These are phyloP conservation scores for Maudiozyma pseudohumilis DNA, from an alignment of 805 yeast species.

Conservation along the genomic window DNA sequence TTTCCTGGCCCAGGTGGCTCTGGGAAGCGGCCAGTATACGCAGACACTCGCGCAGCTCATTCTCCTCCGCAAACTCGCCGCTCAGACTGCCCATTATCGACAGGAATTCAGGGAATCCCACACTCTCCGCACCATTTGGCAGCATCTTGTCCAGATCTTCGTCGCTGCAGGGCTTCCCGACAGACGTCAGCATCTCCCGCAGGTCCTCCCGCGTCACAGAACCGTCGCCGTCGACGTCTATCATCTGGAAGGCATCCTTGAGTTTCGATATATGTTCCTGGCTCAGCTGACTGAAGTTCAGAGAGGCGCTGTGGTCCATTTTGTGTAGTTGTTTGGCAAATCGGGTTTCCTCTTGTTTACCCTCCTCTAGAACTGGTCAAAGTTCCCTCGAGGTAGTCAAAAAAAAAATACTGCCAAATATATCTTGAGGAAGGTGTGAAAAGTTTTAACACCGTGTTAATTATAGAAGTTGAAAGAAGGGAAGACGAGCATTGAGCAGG, in stretches of 20 bases:
- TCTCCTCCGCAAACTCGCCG: conserved; percentile 39
- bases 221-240: conserved; percentile 79
- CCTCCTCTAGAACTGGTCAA: too few relatives aligned
- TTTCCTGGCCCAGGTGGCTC: too few relatives aligned
- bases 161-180: conserved; percentile 39
- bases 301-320: conserved; percentile 24
- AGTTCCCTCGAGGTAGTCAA: neutral
- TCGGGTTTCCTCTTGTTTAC: neutral
- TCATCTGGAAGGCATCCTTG: conserved; percentile 64
- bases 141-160: conserved; percentile 44
- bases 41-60: conserved; percentile 52
- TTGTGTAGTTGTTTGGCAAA: neutral
- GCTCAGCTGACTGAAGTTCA: conserved; percentile 37
- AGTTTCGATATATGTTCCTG: conserved; percentile 55
- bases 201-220: conserved; percentile 47
- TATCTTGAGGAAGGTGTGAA: too few relatives aligned
- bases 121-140: conserved; percentile 10
- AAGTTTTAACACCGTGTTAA: too few relatives aligned
- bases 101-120: conserved; percentile 59
- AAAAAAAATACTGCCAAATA: too few relatives aligned
- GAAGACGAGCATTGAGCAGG: too few relatives aligned
- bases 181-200: conserved; percentile 39
- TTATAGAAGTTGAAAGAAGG: too few relatives aligned
- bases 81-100: conserved; percentile 51
- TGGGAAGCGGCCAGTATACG: conserved; percentile 32